Evolutionary conservation across 2,329 filamentous ascomycete species (phyloP).

Genomic region (Paracoccidioides lutzii): DNA sequence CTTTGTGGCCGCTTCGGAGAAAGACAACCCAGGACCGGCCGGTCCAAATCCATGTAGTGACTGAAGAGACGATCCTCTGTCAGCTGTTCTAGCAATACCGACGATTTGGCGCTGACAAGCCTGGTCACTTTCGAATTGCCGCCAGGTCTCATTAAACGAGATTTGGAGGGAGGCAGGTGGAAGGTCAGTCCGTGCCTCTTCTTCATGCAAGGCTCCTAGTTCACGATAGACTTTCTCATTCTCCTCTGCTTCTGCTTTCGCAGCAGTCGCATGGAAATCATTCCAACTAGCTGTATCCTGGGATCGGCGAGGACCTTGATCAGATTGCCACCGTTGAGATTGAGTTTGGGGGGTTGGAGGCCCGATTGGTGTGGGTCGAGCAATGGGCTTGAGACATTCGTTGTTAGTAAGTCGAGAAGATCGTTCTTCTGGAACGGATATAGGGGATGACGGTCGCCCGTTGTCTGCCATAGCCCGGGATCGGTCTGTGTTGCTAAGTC

Average conservation of each 20-base stretch:
- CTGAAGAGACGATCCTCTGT: conserved; percentile 17
- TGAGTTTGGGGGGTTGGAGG: conserved; percentile 28
- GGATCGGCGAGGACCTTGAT: conserved; percentile 17
- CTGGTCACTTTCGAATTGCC: conserved; percentile 32
- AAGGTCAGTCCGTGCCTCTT: conserved; percentile 21
- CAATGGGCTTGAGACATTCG: conserved; percentile 29
- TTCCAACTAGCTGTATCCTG: conserved; percentile 30
- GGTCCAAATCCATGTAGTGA: conserved; percentile 26
- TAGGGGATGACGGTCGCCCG: conserved; percentile 19
- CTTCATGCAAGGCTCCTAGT: conserved; percentile 26
- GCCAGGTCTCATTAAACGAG: conserved; percentile 35
- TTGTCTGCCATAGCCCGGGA: conserved; percentile 23
- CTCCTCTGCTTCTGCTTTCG: conserved; percentile 30
- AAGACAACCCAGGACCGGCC: conserved; percentile 24
- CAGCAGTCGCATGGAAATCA: conserved; percentile 30
- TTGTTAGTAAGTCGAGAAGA: conserved; percentile 23
- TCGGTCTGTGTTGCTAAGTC: conserved; percentile 9
- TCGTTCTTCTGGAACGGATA: conserved; percentile 29
- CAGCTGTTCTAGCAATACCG: conserved; percentile 23
- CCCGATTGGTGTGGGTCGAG: conserved; percentile 34
- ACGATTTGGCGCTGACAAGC: conserved; percentile 28
- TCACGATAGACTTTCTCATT: conserved; percentile 30
- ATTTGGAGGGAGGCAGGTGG: conserved; percentile 23
- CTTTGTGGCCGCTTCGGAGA: conserved; percentile 23
- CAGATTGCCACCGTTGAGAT: conserved; percentile 18